These are phyloP conservation scores for Truncatella angustata DNA, from an alignment of 2,329 filamentous ascomycete genomes.

Conservation along the genomic window DNA sequence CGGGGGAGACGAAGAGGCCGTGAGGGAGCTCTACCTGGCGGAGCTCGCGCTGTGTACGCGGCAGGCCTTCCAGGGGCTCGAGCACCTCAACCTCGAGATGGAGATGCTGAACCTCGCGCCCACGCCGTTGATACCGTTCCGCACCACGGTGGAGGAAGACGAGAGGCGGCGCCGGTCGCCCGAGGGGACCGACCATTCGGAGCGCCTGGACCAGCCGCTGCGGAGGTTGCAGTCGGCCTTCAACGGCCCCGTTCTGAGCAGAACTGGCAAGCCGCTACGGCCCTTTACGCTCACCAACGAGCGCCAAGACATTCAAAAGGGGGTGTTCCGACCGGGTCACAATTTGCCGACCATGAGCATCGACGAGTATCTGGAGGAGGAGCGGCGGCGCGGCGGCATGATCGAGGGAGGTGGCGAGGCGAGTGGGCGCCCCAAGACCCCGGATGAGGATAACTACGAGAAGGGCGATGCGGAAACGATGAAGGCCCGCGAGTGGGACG, in stretches of 20 bases:
- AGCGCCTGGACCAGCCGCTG: constrained; percentile 69
- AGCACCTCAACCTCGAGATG: constrained; percentile 80
- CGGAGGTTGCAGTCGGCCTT: constrained; percentile 46
- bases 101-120: constrained; percentile 78
- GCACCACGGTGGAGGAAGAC: constrained; percentile 46
- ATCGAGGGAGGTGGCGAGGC: constrained; percentile 86
- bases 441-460: constrained; percentile 89
- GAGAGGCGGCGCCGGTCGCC: constrained; percentile 36
- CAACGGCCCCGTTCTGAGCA: constrained; percentile 73
- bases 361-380: constrained; percentile 95
- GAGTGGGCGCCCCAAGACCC: constrained; percentile 64
- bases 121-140: constrained; percentile 40
- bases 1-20: constrained; percentile 80
- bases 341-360: constrained; percentile 97
- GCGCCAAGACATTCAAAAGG: constrained; percentile 71
- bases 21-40: constrained; percentile 75
- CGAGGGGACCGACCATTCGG: constrained; percentile 54
- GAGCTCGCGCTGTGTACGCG: constrained; percentile 73
- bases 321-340: constrained; percentile 87
- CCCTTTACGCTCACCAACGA: constrained; percentile 85
- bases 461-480: constrained; percentile 85
- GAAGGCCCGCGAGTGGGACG: constrained; percentile 94
- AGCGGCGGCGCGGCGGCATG: constrained; percentile 78
- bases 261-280: constrained; percentile 78
- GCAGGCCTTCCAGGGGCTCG: constrained; percentile 81